Evolutionary conservation across 768 basidiomycete genomes (phyloP).

Genomic region (Tremella yokohamensis): DNA sequence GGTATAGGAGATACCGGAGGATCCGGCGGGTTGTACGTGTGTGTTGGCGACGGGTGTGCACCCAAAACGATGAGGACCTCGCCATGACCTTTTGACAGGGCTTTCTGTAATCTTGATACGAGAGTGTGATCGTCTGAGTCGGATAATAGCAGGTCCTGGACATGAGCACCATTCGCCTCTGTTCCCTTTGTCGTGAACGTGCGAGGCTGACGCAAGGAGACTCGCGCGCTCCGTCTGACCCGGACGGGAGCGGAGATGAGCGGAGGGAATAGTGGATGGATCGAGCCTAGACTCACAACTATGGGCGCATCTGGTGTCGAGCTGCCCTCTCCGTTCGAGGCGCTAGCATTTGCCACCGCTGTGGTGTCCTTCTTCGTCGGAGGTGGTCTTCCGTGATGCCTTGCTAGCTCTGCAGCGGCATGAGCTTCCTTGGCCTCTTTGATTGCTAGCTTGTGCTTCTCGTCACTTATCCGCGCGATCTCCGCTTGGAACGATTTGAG

Average conservation of each 20-base stretch:
- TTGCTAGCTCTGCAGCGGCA: conserved; percentile 37
- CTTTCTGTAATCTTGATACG: conserved; percentile 2
- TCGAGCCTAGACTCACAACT: no score
- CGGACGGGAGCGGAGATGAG: no score
- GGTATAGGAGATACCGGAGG: conserved; percentile 7
- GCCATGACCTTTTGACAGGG: conserved; percentile 39
- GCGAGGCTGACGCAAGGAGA: no score
- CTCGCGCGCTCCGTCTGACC: no score
- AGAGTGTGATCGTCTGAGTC: conserved; percentile 7
- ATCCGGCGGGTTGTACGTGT: conserved; percentile 32
- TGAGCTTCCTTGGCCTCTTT: conserved; percentile 33
- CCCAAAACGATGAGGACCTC: conserved; percentile 49
- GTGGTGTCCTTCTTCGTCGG: conserved; percentile 12
- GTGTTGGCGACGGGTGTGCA: conserved; percentile 36
- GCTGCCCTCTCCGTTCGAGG: no score
- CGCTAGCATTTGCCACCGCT: no score
- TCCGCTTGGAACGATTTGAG: conserved; percentile 50
- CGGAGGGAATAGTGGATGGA: no score
- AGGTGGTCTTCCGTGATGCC: conserved; percentile 40
- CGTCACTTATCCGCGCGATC: conserved; percentile 36
- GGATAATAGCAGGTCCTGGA: conserved; percentile 24
- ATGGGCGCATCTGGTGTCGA: no score
- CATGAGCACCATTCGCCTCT: background rate
- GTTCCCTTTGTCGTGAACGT: no score
- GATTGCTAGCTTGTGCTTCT: conserved; percentile 28